Base-by-base conservation (phyloP, 2,329 filamentous ascomycete genomes). In the Paecilomyces formosus region DNA sequence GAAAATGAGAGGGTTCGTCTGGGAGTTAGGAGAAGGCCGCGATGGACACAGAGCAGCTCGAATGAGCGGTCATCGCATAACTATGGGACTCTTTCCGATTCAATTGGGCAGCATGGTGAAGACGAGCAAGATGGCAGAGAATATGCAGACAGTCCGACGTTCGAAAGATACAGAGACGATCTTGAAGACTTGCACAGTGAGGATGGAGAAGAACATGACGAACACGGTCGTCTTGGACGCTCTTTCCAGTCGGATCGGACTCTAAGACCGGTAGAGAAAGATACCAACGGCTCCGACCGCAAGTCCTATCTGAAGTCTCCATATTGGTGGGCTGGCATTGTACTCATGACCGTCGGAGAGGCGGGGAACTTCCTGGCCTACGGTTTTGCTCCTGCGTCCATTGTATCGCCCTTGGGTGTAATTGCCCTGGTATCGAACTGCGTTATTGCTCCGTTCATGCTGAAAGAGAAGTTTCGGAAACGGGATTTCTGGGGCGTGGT, bases 341-440 rank as follows among this genome's bases (percentile, higher is more conserved):
- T 95, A 15, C 81, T 99, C 60, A 99, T 99, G 85, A 91, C 88
- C 0, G 78, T 96, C 24, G 94, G 94, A 58, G 94, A 99, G 77
- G 88, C 89, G 70, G 94, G 94, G 55, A 99, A 99, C 73, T 99
- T 99, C 70, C 78, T 99, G 62, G 94, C 94, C 0, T 99, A 99
- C 70, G 94, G 94, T 24, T 99, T 99, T 72, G 94, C 94, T 30
- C 94, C 94, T 3, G 94, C 94, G 7, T 97, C 94, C 13, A 97
- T 99, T 67, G 94, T 99, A 50, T 97, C 92, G 33, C 94, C 94
- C 0, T 81, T 99, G 5, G 94, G 94, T 9, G 94, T 99, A n/a
- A 94, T 99, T 12, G 94, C 94, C 1, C 80, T 99, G 62, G 87
- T 99, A 53, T 96, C 92, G 52, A 99, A 99, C 76, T 99, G 94